phyloP scores from a whole-genome alignment of 2,329 filamentous ascomycete genomes.

The Penicillium sp. region DNA sequence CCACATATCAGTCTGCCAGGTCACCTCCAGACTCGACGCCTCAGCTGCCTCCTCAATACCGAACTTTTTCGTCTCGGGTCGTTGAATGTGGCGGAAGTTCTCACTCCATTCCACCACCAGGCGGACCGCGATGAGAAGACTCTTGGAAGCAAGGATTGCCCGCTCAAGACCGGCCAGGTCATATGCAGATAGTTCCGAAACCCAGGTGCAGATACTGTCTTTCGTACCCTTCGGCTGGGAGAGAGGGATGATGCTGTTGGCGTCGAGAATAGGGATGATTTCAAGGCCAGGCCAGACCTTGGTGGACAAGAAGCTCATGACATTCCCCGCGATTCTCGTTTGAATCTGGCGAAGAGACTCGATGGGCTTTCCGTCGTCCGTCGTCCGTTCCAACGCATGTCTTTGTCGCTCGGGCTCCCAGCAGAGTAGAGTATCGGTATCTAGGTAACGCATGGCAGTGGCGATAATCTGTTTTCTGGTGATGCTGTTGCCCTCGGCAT shows the following conservation, averaged over 20 bases:
- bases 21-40: constrained; percentile 78
- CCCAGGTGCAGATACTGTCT: constrained; percentile 75
- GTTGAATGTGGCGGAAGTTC: constrained; percentile 58
- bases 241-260: constrained; percentile 72
- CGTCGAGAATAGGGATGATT: constrained; percentile 78
- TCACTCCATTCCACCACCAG: constrained; percentile 86
- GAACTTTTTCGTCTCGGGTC: constrained; percentile 53
- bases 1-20: constrained; percentile 88
- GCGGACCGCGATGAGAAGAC: constrained; percentile 72
- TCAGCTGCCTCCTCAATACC: constrained; percentile 79
- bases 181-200: constrained; percentile 68
- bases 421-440: constrained; percentile 90
- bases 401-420: constrained; percentile 66
- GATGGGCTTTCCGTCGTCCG: constrained; percentile 47
- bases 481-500: constrained; percentile 52
- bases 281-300: constrained; percentile 81
- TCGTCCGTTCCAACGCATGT: constrained; percentile 49
- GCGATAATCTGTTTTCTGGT: constrained; percentile 65
- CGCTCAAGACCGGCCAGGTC: constrained; percentile 87
- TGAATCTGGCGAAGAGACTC: constrained; percentile 72
- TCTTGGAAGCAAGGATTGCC: constrained; percentile 81
- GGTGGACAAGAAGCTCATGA: constrained; percentile 69
- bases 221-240: constrained; percentile 72
- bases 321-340: constrained; percentile 64
- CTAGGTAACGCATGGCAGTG: constrained; percentile 78